phyloP scores from a whole-genome alignment of 2,329 filamentous ascomycete genomes.

The Pseudogymnoascus sp. region DNA sequence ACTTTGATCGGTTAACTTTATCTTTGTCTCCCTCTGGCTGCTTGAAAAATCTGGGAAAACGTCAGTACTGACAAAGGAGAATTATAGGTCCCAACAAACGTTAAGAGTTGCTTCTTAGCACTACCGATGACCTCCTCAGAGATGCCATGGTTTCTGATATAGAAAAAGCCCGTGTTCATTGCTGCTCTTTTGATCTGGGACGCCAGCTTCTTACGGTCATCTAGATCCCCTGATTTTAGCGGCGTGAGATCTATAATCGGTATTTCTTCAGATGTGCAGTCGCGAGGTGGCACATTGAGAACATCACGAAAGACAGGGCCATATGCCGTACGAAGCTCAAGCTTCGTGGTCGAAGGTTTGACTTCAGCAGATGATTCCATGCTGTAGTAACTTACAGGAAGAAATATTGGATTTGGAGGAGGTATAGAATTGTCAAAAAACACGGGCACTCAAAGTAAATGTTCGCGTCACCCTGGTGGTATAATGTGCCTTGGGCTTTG shows the following conservation, averaged over 20 bases:
- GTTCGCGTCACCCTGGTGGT: not conserved
- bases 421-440: not conserved
- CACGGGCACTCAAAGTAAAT: not conserved
- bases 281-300: slow-evolving; percentile 32
- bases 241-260: slow-evolving; percentile 37
- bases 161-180: slow-evolving; percentile 39
- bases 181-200: slow-evolving; percentile 32
- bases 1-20: slow-evolving; percentile 27
- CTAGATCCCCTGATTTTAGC: slow-evolving; percentile 29
- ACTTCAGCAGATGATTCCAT: slow-evolving; percentile 13
- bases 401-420: not conserved
- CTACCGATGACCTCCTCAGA: slow-evolving; percentile 25
- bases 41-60: slow-evolving; percentile 37
- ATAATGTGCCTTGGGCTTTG: not conserved
- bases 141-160: slow-evolving; percentile 38
- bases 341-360: slow-evolving; percentile 28
- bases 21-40: slow-evolving; percentile 38
- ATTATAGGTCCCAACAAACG: slow-evolving; percentile 10
- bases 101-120: slow-evolving; percentile 24
- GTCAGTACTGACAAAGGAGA: not conserved
- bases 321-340: slow-evolving; percentile 37
- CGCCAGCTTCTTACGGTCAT: slow-evolving; percentile 32
- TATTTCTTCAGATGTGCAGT: slow-evolving; percentile 35
- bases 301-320: slow-evolving; percentile 37
- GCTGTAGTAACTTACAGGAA: not conserved